Evolutionary conservation across 371 early-diverging fungal genomes (phyloP).

Genomic region (Nematocida displodere): DNA sequence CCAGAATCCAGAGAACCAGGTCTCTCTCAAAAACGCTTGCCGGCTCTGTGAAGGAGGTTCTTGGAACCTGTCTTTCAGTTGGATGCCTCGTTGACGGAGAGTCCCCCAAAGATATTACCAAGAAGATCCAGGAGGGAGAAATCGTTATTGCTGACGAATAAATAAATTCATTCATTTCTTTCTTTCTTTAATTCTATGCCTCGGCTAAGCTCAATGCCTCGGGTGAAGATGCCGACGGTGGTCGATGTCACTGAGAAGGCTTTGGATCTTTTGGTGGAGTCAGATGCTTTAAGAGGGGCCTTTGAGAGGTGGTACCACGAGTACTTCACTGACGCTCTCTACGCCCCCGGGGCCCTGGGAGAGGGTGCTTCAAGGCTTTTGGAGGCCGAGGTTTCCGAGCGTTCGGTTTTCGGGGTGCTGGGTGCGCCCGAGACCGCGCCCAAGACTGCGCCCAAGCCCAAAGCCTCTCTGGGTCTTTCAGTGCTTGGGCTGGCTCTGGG

Average conservation of each 20-base stretch:
- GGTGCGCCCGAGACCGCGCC: no score
- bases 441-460: no score
- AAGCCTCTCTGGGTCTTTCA: no score
- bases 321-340: no score
- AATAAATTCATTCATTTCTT: constrained; percentile 40
- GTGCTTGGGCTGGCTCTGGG: no score
- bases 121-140: constrained; percentile 72
- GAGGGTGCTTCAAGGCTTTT: no score
- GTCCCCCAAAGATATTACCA: constrained; percentile 73
- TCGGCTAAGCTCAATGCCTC: not conserved
- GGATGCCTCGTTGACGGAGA: constrained; percentile 91
- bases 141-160: constrained; percentile 73
- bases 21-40: constrained; percentile 75
- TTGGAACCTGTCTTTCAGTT: constrained; percentile 85
- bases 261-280: not conserved
- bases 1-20: constrained; percentile 82
- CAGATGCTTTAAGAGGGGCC: no score
- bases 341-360: no score
- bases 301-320: no score
- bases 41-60: constrained; percentile 93
- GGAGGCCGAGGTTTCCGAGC: no score
- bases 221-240: not conserved
- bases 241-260: not conserved
- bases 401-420: no score
- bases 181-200: not conserved